phyloP scores from a whole-genome alignment of 2,329 filamentous ascomycete species.

The Onygenales sp. region DNA sequence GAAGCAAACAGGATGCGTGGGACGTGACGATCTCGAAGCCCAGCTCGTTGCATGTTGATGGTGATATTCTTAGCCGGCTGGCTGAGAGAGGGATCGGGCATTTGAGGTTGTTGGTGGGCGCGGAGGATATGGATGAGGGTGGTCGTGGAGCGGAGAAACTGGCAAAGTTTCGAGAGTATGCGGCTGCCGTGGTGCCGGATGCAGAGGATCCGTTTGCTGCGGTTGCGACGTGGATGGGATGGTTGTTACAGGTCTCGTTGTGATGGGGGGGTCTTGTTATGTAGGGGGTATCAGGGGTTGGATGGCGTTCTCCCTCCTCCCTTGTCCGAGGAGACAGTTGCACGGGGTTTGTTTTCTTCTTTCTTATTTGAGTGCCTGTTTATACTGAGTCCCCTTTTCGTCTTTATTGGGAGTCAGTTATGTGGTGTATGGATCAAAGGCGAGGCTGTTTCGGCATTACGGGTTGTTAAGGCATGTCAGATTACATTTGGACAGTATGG shows the following conservation, averaged over 20 bases:
- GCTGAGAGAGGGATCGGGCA: constrained; percentile 32
- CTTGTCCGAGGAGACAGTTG: too few species aligned
- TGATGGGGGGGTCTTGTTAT: constrained; percentile 2
- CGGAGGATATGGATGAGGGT: constrained; percentile 3
- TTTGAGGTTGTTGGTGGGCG: constrained; percentile 22
- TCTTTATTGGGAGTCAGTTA: not conserved
- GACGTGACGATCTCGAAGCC: constrained; percentile 36
- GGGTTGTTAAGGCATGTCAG: too few species aligned
- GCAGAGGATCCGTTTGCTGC: constrained; percentile 16
- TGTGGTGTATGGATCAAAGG: too few species aligned
- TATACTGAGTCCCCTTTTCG: not conserved
- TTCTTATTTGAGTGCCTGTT: not conserved
- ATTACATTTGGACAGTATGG: too few species aligned
- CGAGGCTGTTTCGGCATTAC: too few species aligned
- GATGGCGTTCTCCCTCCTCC: too few species aligned
- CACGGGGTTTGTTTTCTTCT: not conserved
- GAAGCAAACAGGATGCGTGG: constrained; percentile 18
- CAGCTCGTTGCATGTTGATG: constrained; percentile 54
- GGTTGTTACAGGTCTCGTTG: constrained; percentile 17
- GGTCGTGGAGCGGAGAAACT: constrained; percentile 19
- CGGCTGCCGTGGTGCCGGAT: constrained; percentile 40
- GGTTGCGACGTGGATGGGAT: constrained; percentile 27
- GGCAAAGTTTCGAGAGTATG: constrained; percentile 39
- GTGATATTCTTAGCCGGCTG: constrained; percentile 53
- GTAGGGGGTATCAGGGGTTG: too few species aligned